These are phyloP conservation scores for Verticillium longisporum DNA, from an alignment of 2,329 filamentous ascomycete genomes.

Conservation along the genomic window DNA sequence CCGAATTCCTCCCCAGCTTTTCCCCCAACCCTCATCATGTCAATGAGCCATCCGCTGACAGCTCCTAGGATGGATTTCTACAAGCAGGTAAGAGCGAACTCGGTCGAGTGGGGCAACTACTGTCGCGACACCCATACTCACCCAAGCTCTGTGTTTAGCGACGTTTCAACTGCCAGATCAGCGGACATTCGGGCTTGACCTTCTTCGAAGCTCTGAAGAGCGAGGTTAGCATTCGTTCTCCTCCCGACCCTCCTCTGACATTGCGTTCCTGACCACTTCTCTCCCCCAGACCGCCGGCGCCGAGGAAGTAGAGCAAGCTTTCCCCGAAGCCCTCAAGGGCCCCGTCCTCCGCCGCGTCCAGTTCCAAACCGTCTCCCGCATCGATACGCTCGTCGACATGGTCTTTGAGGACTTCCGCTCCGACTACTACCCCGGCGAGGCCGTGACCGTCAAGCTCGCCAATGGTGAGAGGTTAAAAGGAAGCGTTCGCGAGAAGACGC, in stretches of 20 bases:
- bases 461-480: constrained; percentile 66
- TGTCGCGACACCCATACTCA: constrained; percentile 3
- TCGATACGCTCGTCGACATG: constrained; percentile 70
- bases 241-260: background rate
- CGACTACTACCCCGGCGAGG: constrained; percentile 86
- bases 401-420: constrained; percentile 75
- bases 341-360: constrained; percentile 88
- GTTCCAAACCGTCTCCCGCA: constrained; percentile 80
- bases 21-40: background rate
- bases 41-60: constrained; percentile 19
- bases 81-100: constrained; percentile 58
- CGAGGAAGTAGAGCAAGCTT: constrained; percentile 82
- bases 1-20: background rate
- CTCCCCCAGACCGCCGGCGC: constrained; percentile 64
- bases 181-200: constrained; percentile 80
- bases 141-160: constrained; percentile 40
- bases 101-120: background rate
- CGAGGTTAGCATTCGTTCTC: constrained; percentile 56
- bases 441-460: constrained; percentile 65
- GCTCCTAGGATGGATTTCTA: constrained; percentile 78
- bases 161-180: constrained; percentile 92
- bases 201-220: constrained; percentile 91
- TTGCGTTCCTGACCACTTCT: constrained; percentile 2
- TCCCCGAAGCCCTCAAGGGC: constrained; percentile 85
- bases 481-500: constrained; percentile 77